Percentiles rank a stretch among this genome's conserved stretches.
Evolutionary conservation across 371 early-diverging fungal genomes (phyloP).

Genomic region (Mucor saturninus): DNA sequence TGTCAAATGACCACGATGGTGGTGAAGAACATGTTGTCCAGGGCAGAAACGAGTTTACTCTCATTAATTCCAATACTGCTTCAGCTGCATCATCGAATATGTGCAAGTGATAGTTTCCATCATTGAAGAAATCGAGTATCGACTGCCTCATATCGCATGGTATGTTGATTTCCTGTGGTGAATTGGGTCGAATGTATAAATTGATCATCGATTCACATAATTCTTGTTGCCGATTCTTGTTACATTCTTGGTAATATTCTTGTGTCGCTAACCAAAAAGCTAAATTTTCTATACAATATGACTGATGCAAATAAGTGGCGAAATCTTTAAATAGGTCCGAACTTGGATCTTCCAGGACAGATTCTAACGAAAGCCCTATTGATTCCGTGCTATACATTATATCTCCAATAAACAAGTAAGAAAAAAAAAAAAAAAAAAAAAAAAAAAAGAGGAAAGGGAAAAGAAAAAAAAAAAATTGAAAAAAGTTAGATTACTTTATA

Average conservation of each 20-base stretch:
- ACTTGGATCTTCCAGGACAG: conserved; percentile 31
- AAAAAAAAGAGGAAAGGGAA: conserved; percentile 10
- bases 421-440: conserved; percentile 20
- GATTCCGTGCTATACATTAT: conserved; percentile 21
- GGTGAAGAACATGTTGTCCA: conserved; percentile 28
- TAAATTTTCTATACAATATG: conserved; percentile 51
- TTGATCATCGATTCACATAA: conserved; percentile 33
- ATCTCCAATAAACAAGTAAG: not conserved
- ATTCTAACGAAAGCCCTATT: conserved; percentile 35
- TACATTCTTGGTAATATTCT: conserved; percentile 33
- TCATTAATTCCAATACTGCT: conserved; percentile 51
- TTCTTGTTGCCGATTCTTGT: conserved; percentile 6
- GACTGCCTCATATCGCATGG: conserved; percentile 53
- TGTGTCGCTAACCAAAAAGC: conserved; percentile 50
- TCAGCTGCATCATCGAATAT: conserved; percentile 44
- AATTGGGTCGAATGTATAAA: conserved; percentile 44
- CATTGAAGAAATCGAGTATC: conserved; percentile 37
- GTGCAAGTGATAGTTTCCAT: conserved; percentile 29
- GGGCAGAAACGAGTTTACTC: conserved; percentile 52
- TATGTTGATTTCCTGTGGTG: conserved; percentile 57
- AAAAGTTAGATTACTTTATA: conserved; percentile 7
- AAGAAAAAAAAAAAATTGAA: not conserved
- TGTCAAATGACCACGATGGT: conserved; percentile 5
- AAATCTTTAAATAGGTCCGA: conserved; percentile 44
- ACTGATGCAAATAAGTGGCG: conserved; percentile 38